phyloP scores from a whole-genome alignment of 164 flowering plant species.

The Tetrastigma voinierianum region DNA sequence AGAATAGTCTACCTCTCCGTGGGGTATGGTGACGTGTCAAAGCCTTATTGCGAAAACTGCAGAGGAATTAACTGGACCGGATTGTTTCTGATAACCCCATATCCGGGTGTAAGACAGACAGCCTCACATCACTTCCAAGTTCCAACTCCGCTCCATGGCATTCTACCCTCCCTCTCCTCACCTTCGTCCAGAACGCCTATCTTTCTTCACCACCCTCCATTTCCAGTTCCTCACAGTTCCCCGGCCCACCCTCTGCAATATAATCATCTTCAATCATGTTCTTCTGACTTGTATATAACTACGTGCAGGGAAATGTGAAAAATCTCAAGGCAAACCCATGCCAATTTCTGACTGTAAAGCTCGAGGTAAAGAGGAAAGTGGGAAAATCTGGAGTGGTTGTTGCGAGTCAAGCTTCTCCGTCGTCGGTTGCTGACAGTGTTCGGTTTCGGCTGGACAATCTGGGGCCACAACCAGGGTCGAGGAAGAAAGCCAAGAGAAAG shows the following conservation, averaged over 20 bases:
- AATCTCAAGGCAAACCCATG: slow-evolving; percentile 24
- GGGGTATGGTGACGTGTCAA: too few species aligned
- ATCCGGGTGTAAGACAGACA: neutral
- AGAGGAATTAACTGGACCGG: too few species aligned
- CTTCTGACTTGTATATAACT: neutral
- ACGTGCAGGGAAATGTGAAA: slow-evolving; percentile 28
- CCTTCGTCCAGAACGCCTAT: slow-evolving; percentile 10
- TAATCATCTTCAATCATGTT: neutral
- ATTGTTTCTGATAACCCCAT: neutral
- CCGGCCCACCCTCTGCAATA: slow-evolving; percentile 8
- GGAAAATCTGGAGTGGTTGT: slow-evolving; percentile 17
- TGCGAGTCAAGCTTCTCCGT: slow-evolving; percentile 26
- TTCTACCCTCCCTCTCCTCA: slow-evolving; percentile 34
- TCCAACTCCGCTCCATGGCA: slow-evolving; percentile 31
- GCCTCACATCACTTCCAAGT: neutral
- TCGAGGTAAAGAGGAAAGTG: slow-evolving; percentile 4
- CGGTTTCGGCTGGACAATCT: slow-evolving; percentile 76
- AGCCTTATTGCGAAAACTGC: too few species aligned
- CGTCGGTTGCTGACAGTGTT: slow-evolving; percentile 18
- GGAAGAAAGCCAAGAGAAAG: slow-evolving; percentile 85
- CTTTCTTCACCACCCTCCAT: slow-evolving; percentile 3
- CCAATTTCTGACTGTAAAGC: slow-evolving; percentile 12
- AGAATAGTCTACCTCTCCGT: too few species aligned
- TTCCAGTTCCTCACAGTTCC: slow-evolving; percentile 8
- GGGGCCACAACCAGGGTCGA: slow-evolving; percentile 92